Percentiles rank a stretch among this genome's conserved stretches.
Conservation (phyloP, 192 early-diverging fungal species). For the Thamnidium elegans region DNA sequence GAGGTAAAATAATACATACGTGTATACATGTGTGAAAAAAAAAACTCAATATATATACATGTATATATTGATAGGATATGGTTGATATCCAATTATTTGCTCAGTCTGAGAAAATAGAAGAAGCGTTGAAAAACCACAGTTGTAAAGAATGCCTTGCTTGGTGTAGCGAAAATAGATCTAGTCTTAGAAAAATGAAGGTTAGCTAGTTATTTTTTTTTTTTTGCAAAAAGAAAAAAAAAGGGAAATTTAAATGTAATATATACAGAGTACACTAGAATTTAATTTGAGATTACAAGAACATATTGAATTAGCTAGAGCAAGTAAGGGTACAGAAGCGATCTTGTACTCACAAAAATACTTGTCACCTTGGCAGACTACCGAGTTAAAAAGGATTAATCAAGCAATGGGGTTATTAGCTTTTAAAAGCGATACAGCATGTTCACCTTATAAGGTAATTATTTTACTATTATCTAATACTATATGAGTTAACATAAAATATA, state of each 20-base stretch:
- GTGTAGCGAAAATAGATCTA: slow-evolving; percentile 92
- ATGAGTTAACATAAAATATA: too few relatives aligned
- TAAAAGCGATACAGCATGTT: slow-evolving; percentile 68
- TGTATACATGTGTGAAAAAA: background rate
- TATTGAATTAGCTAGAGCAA: slow-evolving; percentile 78
- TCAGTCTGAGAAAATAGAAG: slow-evolving; percentile 77
- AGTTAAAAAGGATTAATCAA: slow-evolving; percentile 80
- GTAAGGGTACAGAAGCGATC: slow-evolving; percentile 71
- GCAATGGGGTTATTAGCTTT: slow-evolving; percentile 92
- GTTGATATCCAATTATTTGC: slow-evolving; percentile 92
- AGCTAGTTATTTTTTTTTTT: background rate
- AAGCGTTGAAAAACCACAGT: slow-evolving; percentile 69
- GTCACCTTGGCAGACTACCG: slow-evolving; percentile 68
- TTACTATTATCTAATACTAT: too few relatives aligned
- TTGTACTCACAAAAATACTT: slow-evolving; percentile 85
- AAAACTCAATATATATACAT: background rate
- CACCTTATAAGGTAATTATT: slow-evolving; percentile 68
- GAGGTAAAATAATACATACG: slow-evolving; percentile 45
- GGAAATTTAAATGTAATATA: background rate
- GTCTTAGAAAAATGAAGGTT: slow-evolving; percentile 87
- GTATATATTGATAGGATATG: slow-evolving; percentile 54
- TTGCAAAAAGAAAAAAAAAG: background rate
- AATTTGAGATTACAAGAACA: slow-evolving; percentile 93
- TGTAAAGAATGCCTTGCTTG: slow-evolving; percentile 88
- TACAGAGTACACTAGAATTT: slow-evolving; percentile 93